Evolutionary conservation across 2,329 filamentous ascomycete genomes (phyloP).

Genomic region (Aspergillus persii): DNA sequence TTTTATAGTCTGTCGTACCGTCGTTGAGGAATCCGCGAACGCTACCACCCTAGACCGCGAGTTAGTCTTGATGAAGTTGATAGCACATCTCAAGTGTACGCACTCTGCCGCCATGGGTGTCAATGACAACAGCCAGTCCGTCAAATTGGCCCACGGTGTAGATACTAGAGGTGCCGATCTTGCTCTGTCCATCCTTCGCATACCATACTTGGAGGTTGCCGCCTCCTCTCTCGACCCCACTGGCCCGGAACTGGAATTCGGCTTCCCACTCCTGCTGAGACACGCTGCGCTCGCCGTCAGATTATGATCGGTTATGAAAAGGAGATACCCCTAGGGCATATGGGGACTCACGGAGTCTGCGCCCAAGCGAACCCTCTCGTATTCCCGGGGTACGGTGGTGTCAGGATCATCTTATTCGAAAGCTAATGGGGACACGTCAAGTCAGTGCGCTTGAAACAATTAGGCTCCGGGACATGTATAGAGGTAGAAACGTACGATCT

Average conservation of each 20-base stretch:
- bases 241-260: conserved; percentile 83
- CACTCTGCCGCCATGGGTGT: conserved; percentile 72
- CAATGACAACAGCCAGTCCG: conserved; percentile 82
- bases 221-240: conserved; percentile 77
- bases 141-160: conserved; percentile 86
- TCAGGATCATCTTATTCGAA: conserved; percentile 89
- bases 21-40: conserved; percentile 94
- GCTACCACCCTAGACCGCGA: conserved; percentile 60
- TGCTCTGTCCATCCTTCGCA: conserved; percentile 63
- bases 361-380: conserved; percentile 82
- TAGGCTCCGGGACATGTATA: too few relatives aligned
- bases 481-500: conserved; percentile 42
- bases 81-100: conserved; percentile 8
- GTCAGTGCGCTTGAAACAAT: conserved; percentile 13
- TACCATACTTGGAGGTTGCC: conserved; percentile 97
- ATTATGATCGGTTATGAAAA: not conserved
- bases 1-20: conserved; percentile 74
- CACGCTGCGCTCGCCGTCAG: conserved; percentile 31
- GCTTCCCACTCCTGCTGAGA: conserved; percentile 69
- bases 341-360: conserved; percentile 50
- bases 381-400: conserved; percentile 82
- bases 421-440: conserved; percentile 44
- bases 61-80: conserved; percentile 2
- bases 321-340: not conserved
- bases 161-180: conserved; percentile 70